A percentile compares a stretch with the other conserved stretches of the same genome.
Conservation (phyloP, 768 basidiomycete species). For the Psilocybe azurescens region DNA sequence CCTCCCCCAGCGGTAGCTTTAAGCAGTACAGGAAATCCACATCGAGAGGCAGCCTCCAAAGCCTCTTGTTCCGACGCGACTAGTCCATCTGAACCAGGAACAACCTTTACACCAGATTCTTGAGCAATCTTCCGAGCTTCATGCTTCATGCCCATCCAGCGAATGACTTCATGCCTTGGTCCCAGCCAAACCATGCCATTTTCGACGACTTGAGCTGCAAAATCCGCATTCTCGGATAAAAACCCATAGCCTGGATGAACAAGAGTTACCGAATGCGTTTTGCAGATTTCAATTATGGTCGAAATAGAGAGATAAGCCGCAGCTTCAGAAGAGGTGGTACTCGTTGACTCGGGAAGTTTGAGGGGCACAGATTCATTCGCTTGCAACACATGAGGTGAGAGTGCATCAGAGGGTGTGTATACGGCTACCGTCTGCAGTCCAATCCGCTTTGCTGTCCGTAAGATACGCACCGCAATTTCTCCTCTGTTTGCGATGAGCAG, state of each 20-base stretch:
- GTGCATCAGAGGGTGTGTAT: slow-evolving; percentile 62
- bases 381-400: slow-evolving; percentile 59
- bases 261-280: slow-evolving; percentile 47
- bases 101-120: slow-evolving; percentile 54
- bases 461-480: slow-evolving; percentile 71
- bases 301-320: slow-evolving; percentile 45
- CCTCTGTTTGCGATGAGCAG: slow-evolving; percentile 75
- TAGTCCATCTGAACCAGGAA: slow-evolving; percentile 62
- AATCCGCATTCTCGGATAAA: slow-evolving; percentile 65
- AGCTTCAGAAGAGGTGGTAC: slow-evolving; percentile 39
- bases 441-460: slow-evolving; percentile 58
- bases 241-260: slow-evolving; percentile 73
- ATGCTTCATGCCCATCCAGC: slow-evolving; percentile 67
- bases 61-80: slow-evolving; percentile 47
- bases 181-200: slow-evolving; percentile 65
- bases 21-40: slow-evolving; percentile 68
- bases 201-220: slow-evolving; percentile 49
- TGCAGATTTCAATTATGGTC: slow-evolving; percentile 48
- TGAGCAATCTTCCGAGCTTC: slow-evolving; percentile 52
- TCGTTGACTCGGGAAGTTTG: slow-evolving; percentile 8
- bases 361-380: slow-evolving; percentile 56
- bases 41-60: slow-evolving; percentile 36
- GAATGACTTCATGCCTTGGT: slow-evolving; percentile 54
- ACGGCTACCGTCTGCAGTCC: slow-evolving; percentile 60
- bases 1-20: slow-evolving; percentile 76